phyloP scores from a whole-genome alignment of 306 rosid genomes.

The Lithocarpus polystachyus region DNA sequence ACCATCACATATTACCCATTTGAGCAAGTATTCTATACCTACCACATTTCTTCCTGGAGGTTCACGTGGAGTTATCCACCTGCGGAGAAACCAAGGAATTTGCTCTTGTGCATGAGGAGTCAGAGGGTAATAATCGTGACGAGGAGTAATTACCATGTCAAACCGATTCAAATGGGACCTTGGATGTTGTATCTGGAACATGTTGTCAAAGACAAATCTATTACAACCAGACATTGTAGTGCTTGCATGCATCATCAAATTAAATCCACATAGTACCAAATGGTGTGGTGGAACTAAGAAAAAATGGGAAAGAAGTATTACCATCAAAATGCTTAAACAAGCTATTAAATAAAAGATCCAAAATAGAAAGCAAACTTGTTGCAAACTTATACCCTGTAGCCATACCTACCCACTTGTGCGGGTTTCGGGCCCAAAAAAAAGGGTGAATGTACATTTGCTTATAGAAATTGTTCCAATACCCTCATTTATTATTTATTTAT shows the following conservation, averaged over 20 bases:
- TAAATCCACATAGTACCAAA: background rate
- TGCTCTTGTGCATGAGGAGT: conserved; percentile 66
- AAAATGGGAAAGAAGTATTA: background rate
- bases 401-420: too few relatives aligned
- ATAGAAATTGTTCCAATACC: too few relatives aligned
- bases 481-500: too few relatives aligned
- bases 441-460: too few relatives aligned
- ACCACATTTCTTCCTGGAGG: conserved; percentile 85
- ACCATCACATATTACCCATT: conserved; percentile 1
- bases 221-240: conserved; percentile 17
- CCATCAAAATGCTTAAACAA: background rate
- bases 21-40: conserved; percentile 28
- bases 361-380: background rate
- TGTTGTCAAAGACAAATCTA: conserved; percentile 12
- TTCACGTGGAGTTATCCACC: conserved; percentile 83
- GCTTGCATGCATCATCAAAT: conserved; percentile 4
- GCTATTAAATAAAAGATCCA: background rate
- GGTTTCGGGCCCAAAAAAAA: too few relatives aligned
- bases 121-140: conserved; percentile 78
- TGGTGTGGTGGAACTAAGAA: background rate
- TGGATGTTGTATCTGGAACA: conserved; percentile 91
- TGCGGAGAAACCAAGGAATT: conserved; percentile 74
- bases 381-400: background rate
- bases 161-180: conserved; percentile 66
- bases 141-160: conserved; percentile 85